Conservation (phyloP, 106 monocot species). For the Dendrobium huoshanense region DNA sequence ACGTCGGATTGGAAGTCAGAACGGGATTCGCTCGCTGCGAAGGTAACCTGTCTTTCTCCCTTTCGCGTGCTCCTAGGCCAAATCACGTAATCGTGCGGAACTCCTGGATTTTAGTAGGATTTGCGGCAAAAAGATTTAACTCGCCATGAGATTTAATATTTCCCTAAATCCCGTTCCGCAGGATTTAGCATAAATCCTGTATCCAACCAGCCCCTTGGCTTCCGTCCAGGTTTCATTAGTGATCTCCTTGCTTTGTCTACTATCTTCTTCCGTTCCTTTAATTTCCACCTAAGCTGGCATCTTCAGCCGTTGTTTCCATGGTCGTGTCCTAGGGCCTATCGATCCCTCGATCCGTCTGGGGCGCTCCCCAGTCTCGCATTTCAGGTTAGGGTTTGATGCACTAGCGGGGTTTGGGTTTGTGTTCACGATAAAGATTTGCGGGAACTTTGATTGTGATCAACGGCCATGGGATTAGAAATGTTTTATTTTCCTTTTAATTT, state of each 20-base stretch:
- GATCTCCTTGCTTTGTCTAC: not conserved
- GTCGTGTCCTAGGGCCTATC: not conserved
- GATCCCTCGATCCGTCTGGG: not conserved
- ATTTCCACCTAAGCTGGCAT: not conserved
- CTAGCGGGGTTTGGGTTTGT: not conserved
- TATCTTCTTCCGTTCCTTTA: not conserved
- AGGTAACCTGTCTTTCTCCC: too few relatives aligned
- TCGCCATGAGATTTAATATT: too few relatives aligned
- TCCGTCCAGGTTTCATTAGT: not conserved
- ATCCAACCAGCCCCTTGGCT: not conserved
- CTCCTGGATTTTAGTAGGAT: too few relatives aligned
- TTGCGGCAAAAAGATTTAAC: too few relatives aligned
- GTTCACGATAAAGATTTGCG: not conserved
- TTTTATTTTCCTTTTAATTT: not conserved
- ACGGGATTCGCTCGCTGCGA: too few relatives aligned
- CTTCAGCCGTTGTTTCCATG: not conserved
- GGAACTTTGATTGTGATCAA: not conserved
- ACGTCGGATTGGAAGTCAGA: too few relatives aligned
- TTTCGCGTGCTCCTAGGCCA: too few relatives aligned
- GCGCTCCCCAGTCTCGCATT: not conserved
- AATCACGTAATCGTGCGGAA: too few relatives aligned
- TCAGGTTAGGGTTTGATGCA: not conserved
- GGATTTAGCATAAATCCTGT: too few relatives aligned
- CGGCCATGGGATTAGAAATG: too few relatives aligned
- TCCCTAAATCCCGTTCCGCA: too few relatives aligned